A percentile compares a stretch with the other conserved stretches of the same genome.
Conservation (phyloP, 2,329 filamentous ascomycete genomes). For the Hirsutella rhossiliensis region DNA sequence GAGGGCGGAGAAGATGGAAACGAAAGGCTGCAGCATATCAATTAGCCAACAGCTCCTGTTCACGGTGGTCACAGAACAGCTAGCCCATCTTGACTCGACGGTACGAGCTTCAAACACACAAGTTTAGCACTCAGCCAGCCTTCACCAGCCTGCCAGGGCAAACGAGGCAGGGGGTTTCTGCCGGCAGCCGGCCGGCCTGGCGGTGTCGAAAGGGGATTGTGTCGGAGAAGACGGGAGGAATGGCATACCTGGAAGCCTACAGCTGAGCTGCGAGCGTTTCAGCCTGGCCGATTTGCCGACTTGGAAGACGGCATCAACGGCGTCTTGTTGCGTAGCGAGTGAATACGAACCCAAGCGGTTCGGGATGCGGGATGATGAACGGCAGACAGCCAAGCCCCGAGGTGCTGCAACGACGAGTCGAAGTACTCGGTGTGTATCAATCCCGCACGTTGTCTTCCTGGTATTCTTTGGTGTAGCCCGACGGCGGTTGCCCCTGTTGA, state of each 20-base stretch:
- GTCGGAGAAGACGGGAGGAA: background rate
- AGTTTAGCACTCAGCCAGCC: too few relatives aligned
- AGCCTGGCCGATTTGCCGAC: background rate
- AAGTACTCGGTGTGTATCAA: too few relatives aligned
- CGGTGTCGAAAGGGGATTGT: background rate
- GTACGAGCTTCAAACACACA: too few relatives aligned
- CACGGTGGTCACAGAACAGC: too few relatives aligned
- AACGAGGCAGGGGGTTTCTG: background rate
- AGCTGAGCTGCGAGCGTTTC: background rate
- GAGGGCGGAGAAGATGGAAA: background rate
- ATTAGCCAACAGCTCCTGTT: background rate
- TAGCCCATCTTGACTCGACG: too few relatives aligned
- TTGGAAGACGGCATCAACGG: constrained; percentile 1
- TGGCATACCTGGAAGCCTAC: background rate
- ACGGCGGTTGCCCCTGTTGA: too few relatives aligned
- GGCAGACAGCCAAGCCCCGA: too few relatives aligned
- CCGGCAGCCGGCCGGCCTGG: too few relatives aligned
- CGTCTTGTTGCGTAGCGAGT: background rate
- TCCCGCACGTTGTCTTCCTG: too few relatives aligned
- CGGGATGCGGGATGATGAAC: background rate
- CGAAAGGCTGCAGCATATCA: background rate
- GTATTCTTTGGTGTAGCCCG: too few relatives aligned
- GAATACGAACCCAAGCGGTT: background rate
- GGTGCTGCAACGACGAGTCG: background rate
- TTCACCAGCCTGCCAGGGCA: too few relatives aligned